Base-by-base conservation (phyloP, 2,329 filamentous ascomycete genomes). In the Paecilomyces niveus region DNA sequence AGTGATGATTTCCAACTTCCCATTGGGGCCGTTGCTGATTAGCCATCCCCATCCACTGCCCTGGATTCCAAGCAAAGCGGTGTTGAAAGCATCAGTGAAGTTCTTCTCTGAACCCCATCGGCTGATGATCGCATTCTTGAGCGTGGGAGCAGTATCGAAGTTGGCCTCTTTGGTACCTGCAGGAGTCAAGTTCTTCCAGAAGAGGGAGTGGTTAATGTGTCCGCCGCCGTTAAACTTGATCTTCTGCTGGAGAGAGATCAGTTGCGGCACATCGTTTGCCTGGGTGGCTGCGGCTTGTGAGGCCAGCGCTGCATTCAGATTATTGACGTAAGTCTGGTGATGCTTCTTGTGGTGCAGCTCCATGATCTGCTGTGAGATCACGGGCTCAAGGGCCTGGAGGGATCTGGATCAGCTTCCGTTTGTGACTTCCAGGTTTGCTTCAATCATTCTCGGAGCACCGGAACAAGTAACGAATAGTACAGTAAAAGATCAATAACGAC, bases 311-410 rank as follows among this genome's bases (percentile, higher is more conserved):
- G 86, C 82, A 80, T 96, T 96, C 78, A 90, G 88, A 72, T 89
- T 89, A 74, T 87, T 94, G 67, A 96, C 89, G 76, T 96, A 96
- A 68, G 92, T 91, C 76, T 93, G 87, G 80, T 96, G 92, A 81
- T 96, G 92, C 79, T 93, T 95, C 77, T 83, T 85, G 83, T 96
- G 89, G 81, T 96, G 92, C 32, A 96, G 85, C 79, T 95, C 89
- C 92, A 96, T 96, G 79, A 96, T 96, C 77, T 93, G 85, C 72
- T 87, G 86, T 49, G 89, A 92, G 81, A 96, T 83, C 73, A 81
- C 72, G 65, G 83, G 83, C 78, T 97, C 93, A 67, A 97, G 90
- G 53, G 92, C 93, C 80, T 67, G 80, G 76, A 56, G 90, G 77
- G 0, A 86, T 85, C 58, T 79, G 80, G 77, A 92, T 92, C 59